A percentile compares a stretch with the other conserved stretches of the same genome.
Conservation (phyloP, 345 rosid genomes). For the Alliaria petiolata region DNA sequence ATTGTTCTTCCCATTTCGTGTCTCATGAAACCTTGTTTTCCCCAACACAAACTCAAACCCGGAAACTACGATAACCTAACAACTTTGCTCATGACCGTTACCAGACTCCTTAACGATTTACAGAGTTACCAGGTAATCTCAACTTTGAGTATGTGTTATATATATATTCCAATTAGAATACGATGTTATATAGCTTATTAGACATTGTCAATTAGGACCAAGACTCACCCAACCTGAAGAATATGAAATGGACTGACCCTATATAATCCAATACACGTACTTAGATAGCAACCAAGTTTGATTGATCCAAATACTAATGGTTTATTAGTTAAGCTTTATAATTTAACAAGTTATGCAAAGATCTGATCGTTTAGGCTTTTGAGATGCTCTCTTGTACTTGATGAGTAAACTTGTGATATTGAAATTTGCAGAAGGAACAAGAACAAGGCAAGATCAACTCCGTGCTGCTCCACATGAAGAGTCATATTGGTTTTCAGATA, state of each 20-base stretch:
- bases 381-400: background rate
- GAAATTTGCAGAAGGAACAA: slow-evolving; percentile 39
- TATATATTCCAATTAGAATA: no score
- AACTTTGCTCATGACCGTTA: slow-evolving; percentile 41
- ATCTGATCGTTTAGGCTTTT: background rate
- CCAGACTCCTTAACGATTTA: slow-evolving; percentile 52
- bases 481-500: slow-evolving; percentile 20
- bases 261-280: no score
- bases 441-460: slow-evolving; percentile 45
- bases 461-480: slow-evolving; percentile 36
- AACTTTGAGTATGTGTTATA: no score
- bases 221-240: no score
- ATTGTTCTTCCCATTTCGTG: slow-evolving; percentile 38
- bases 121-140: slow-evolving; percentile 47
- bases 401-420: background rate
- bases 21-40: slow-evolving; percentile 23
- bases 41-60: slow-evolving; percentile 27
- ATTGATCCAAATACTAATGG: no score
- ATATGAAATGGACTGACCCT: no score
- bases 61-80: slow-evolving; percentile 40
- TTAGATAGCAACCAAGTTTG: no score
- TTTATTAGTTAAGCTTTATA: no score
- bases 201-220: no score
- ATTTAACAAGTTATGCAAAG: no score
- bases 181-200: no score